Evolutionary conservation across 2,329 filamentous ascomycete genomes (phyloP), one percentile per base, ranked within the genome.

Genomic region (Teratosphaeria viscida): DNA sequence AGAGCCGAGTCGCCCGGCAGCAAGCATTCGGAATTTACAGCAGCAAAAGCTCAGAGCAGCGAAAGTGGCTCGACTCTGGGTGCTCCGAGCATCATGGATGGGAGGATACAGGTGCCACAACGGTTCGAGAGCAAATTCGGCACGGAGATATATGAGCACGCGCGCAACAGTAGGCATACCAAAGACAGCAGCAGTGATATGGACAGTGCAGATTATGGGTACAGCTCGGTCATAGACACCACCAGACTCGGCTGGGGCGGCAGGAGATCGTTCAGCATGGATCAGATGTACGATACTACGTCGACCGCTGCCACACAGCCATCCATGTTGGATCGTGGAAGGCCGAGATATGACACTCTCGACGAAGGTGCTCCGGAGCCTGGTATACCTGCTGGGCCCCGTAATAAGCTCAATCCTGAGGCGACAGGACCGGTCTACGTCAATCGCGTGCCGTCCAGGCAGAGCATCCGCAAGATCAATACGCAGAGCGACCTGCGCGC

Each of bases 281-380:
- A 95, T 71, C 82, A 85, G 61, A 81, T 81, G 57, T 83, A 83
- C 62, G 70, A 77, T 43, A 68, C 69, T 7, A 70, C 67, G 74
- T 68, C 54, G 62, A 76, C 71, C 70, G 23, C 52, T n/a, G 12
- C 14, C 12, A 19, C 27, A 14, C 74, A 67, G 58, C 62, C 59
- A 70, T 77, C 77, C 4, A 72, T 79, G 55, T 63, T 79, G 61
- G 73, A 75, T 54, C 71, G 77, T 61, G 75, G 75, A 16, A 71
- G 76, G 47, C 71, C 75, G 6, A 69, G 65, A 55, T 71, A 67
- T 61, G 70, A 72, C 37, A 56, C 81, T 66, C 83, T 87, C 67
- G 85, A 87, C 74, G 88, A 94, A 71, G 88, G 90, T 57, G 92
- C 91, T 29, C 92, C 92, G 14, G 92, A 87, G 43, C 92, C 92